phyloP scores from a whole-genome alignment of 495 filamentous ascomycete species.

The Entonaema liquescens region DNA sequence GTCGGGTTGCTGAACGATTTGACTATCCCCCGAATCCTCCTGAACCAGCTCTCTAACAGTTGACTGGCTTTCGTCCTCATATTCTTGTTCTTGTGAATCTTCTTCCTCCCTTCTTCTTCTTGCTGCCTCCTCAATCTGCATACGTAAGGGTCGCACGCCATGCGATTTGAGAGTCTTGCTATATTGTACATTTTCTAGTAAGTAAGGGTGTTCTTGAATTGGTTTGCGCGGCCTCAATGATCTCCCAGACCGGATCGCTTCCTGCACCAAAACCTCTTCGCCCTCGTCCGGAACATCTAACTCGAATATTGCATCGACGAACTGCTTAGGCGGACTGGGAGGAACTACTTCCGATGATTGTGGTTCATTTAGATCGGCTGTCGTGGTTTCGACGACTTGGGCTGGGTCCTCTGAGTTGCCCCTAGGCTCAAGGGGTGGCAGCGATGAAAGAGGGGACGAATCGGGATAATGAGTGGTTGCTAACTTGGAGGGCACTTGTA shows the following conservation, averaged over 20 bases:
- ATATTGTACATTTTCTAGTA: constrained; percentile 73
- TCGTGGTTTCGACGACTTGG: background rate
- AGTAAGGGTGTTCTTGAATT: constrained; percentile 79
- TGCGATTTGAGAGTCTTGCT: constrained; percentile 65
- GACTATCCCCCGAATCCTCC: constrained; percentile 45
- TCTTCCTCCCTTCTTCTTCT: constrained; percentile 46
- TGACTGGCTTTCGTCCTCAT: constrained; percentile 59
- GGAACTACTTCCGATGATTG: constrained; percentile 1
- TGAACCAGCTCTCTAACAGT: constrained; percentile 27
- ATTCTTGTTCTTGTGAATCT: constrained; percentile 61
- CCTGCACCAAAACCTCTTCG: constrained; percentile 35
- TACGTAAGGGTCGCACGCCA: constrained; percentile 69
- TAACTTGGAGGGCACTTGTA: constrained; percentile 6
- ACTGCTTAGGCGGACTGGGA: constrained; percentile 9
- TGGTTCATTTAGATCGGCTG: background rate
- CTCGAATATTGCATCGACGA: constrained; percentile 20
- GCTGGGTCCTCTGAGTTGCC: background rate
- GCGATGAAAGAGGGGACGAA: constrained; percentile 32
- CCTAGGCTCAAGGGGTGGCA: constrained; percentile 13
- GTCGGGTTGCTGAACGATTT: constrained; percentile 32
- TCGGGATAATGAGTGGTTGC: constrained; percentile 9
- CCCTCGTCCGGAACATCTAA: constrained; percentile 12
- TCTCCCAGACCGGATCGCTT: constrained; percentile 44
- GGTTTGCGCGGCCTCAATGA: constrained; percentile 74
- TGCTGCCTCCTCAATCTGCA: constrained; percentile 50